phyloP scores from a whole-genome alignment of 371 early-diverging fungal species.

The Cokeromyces recurvatus region DNA sequence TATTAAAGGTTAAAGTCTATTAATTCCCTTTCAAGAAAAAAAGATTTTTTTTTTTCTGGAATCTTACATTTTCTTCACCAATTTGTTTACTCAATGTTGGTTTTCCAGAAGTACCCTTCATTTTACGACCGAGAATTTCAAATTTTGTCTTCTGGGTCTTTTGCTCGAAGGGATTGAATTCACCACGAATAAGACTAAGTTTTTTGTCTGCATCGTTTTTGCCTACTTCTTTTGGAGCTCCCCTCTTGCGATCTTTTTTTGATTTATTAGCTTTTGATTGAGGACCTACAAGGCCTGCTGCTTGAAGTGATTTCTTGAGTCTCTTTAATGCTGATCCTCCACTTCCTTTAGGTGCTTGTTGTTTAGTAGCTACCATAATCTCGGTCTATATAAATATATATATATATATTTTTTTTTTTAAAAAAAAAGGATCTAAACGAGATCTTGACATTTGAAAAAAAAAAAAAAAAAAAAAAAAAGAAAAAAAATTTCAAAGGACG shows the following conservation, averaged over 20 bases:
- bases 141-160: constrained; percentile 76
- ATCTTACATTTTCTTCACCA: constrained; percentile 74
- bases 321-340: constrained; percentile 73
- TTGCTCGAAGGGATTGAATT: constrained; percentile 88
- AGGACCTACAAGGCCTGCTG: constrained; percentile 78
- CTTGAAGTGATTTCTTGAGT: constrained; percentile 68
- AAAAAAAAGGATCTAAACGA: background rate
- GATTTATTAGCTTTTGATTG: constrained; percentile 53
- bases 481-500: too few species aligned
- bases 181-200: constrained; percentile 49
- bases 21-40: background rate
- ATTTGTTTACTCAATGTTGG: constrained; percentile 78
- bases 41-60: too few species aligned
- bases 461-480: too few species aligned
- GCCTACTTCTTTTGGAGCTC: constrained; percentile 50
- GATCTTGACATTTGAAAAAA: too few species aligned
- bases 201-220: constrained; percentile 52
- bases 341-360: constrained; percentile 26
- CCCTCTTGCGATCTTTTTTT: constrained; percentile 62
- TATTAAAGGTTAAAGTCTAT: background rate
- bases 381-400: too few species aligned
- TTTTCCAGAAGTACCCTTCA: constrained; percentile 78
- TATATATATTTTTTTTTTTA: background rate
- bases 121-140: constrained; percentile 82
- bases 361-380: constrained; percentile 19